These are phyloP conservation scores for Plasmodium sp. DNA, from an alignment of 169 alveolate species.

Conservation along the genomic window DNA sequence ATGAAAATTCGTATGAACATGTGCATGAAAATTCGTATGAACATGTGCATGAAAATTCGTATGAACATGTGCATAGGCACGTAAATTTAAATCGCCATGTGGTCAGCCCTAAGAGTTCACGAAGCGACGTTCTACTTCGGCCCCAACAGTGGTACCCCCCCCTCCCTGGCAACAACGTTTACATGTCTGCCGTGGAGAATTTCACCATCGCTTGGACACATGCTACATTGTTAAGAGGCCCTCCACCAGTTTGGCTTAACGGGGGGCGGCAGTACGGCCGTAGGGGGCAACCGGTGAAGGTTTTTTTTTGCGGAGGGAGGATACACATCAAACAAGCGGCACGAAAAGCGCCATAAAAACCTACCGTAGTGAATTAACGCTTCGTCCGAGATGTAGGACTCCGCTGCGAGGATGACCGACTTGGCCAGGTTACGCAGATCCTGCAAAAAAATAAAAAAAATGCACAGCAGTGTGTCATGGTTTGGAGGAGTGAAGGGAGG, in stretches of 20 bases:
- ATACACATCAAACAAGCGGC: not conserved
- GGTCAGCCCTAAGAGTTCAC: not conserved
- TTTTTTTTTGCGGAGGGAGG: not conserved
- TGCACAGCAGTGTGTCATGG: not conserved
- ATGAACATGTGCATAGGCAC: not conserved
- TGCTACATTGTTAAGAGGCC: not conserved
- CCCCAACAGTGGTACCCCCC: not conserved
- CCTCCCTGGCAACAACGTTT: not conserved
- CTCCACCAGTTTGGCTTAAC: not conserved
- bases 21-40: not conserved
- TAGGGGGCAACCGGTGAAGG: not conserved
- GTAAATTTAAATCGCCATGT: not conserved
- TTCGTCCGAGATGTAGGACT: constrained; percentile 61
- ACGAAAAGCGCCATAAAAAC: not conserved
- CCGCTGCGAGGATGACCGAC: constrained; percentile 55
- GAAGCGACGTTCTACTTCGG: not conserved
- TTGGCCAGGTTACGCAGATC: constrained; percentile 49
- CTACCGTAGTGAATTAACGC: constrained; percentile 56
- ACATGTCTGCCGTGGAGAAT: not conserved
- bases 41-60: no score
- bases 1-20: not conserved
- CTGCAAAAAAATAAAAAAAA: not conserved
- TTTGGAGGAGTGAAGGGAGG: not conserved
- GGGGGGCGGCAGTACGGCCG: not conserved
- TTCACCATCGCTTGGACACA: not conserved